Evolutionary conservation across 2,329 filamentous ascomycete genomes (phyloP), one percentile per base, ranked within the genome.

Genomic region (Hypoxylon sp.): DNA sequence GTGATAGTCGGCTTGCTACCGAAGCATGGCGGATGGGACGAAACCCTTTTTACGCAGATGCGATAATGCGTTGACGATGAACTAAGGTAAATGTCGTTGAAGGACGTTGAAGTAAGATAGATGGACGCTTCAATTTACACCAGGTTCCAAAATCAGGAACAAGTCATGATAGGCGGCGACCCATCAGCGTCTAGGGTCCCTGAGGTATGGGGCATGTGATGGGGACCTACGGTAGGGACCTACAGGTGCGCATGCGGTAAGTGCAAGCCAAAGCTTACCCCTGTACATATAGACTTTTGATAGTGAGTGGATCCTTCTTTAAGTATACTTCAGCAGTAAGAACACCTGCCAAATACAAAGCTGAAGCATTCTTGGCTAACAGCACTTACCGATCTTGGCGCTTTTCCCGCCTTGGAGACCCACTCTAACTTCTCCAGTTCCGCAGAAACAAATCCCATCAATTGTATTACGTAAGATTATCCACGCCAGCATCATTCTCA

Each of bases 1-100:
- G 31, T 63, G 53, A 56, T 55, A 51, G 53, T 48, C 59, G 37
- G 50, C 37, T 53, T 44, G 61, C 68, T 72, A 72, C 64, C 65
- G 66, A 65, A 64, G 39, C 70, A 72, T 72, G 70, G 66, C 63
- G 57, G 57, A 53, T 59, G 42, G 63, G 57, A 66, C 42, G 26
- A 42, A 19, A 56, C 33, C 57, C 62, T 63, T 10, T 10, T 50
- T 63, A 51, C 47, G 55, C 52, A 29, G 33, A 35, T 63, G 56
- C 53, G 65, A 68, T 57, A 31, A 35, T 42, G 44, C 33, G 57
- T 42, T 62, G 31, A 29, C 33, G 65, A 68, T 64, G 47, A 63
- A 39, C 37, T 51, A 29, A 29, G 19, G 22, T 46, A 35, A 14
- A 19, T n/a, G 55, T 22, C 17, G 35, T 56, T 54, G 33, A 42